Base-by-base conservation (phyloP, 2,329 filamentous ascomycete genomes). In the Sporothrix variecibatus region DNA sequence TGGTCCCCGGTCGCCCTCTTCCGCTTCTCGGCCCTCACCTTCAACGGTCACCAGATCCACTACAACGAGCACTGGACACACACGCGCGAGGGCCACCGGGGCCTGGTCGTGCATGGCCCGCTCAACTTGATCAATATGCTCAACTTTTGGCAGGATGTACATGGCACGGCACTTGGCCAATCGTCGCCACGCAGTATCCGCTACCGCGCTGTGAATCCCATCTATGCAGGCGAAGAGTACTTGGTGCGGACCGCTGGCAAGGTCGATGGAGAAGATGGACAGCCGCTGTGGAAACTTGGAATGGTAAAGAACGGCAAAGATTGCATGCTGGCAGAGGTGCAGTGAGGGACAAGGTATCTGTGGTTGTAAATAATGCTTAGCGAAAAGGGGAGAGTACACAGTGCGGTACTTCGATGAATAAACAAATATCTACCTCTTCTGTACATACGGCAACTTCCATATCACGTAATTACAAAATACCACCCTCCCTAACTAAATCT, bases 21-120 rank as follows among this genome's bases (percentile, higher is more conserved):
- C 82, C 89, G 93, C 23, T 97, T 94, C 84, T 94, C 92, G 0
- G 93, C 93, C 0, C 84, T 97, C 56, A 97, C 93, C 0, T 94
- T 94, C 84, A 97, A 97, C 80, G 93, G 90, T 0, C 94, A 97
- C 81, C 91, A 90, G 77, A 97, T 97, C 72, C 94, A 97, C 81
- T 91, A 95, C 78, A 93, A 94, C 79, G 86, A 88, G 31, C 79
- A 85, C 15, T 95, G 93, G 85, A 89, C 89, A 17, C 84, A 85
- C 5, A 83, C 86, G 5, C 84, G 92, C 8, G 92, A 96, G 81
- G 90, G 91, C 0, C 93, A 96, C 78, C 87, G 88, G 0, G 87
- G 90, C 20, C 82, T 92, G 5, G 88, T 97, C 12, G 93, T 97
- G 40, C 94, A 97, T 78, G 94, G 94, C 0, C 94, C 94, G 1